Percentiles rank a stretch among this genome's conserved stretches.
Conservation (phyloP, 805 yeast genomes). For the Blastobotrys peoriensis region DNA sequence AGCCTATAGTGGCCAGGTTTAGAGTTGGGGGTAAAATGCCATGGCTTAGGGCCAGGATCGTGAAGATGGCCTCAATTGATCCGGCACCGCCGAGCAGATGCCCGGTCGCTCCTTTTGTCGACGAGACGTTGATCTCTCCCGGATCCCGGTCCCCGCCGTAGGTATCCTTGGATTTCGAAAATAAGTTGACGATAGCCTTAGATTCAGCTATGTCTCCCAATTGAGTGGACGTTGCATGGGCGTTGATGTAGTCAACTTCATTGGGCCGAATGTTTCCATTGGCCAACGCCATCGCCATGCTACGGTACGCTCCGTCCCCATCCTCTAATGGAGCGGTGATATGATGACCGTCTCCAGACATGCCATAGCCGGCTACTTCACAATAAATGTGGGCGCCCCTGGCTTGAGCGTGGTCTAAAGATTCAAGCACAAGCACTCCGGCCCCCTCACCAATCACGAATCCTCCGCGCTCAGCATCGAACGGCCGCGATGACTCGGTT, state of each 20-base stretch:
- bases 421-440: constrained; percentile 74
- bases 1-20: constrained; percentile 55
- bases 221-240: constrained; percentile 92
- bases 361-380: constrained; percentile 81
- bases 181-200: constrained; percentile 52
- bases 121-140: constrained; percentile 43
- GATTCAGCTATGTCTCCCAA: constrained; percentile 89
- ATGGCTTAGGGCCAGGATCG: constrained; percentile 57
- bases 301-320: constrained; percentile 78
- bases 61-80: constrained; percentile 80
- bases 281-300: constrained; percentile 71
- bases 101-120: constrained; percentile 90
- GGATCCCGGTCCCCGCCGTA: constrained; percentile 22
- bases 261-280: constrained; percentile 42
- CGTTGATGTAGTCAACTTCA: constrained; percentile 74
- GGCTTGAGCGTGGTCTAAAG: constrained; percentile 61
- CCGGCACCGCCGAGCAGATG: constrained; percentile 97
- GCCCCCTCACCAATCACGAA: constrained; percentile 93
- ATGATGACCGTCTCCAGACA: constrained; percentile 87
- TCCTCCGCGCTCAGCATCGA: constrained; percentile 72
- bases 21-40: constrained; percentile 71
- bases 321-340: constrained; percentile 82
- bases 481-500: constrained; percentile 71
- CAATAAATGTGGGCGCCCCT: constrained; percentile 65
- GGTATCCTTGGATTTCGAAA: constrained; percentile 29